These are phyloP conservation scores for Pseudogymnoascus sp. DNA, from an alignment of 2,329 filamentous ascomycete genomes.

Conservation along the genomic window DNA sequence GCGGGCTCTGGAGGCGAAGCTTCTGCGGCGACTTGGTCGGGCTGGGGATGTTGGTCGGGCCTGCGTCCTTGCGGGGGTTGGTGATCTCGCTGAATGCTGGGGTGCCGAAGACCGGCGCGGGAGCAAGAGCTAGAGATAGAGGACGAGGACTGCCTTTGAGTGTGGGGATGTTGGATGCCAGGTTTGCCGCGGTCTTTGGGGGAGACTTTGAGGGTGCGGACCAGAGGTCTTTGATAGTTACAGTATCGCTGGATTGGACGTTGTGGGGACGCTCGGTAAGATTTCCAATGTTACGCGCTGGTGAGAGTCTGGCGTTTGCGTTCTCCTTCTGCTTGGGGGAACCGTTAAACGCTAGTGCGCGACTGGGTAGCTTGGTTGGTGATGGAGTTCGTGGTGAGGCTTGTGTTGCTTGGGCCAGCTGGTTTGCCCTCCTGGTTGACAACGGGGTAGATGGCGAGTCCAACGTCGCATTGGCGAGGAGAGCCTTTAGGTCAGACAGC, in stretches of 20 bases:
- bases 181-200: conserved; percentile 20
- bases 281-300: conserved; percentile 21
- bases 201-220: conserved; percentile 19
- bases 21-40: conserved; percentile 29
- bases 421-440: conserved; percentile 11
- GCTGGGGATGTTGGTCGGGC: background rate
- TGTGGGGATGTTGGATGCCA: conserved; percentile 29
- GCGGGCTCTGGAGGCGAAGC: conserved; percentile 61
- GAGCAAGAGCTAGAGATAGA: background rate
- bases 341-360: conserved; percentile 11
- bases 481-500: conserved; percentile 70
- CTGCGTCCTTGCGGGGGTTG: background rate
- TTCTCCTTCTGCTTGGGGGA: conserved; percentile 27
- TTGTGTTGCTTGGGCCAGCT: conserved; percentile 21
- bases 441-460: conserved; percentile 34
- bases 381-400: conserved; percentile 27
- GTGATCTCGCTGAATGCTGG: background rate
- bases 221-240: conserved; percentile 25
- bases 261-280: conserved; percentile 26
- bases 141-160: conserved; percentile 19
- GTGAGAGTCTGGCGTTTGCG: conserved; percentile 13
- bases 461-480: conserved; percentile 56
- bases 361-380: conserved; percentile 19
- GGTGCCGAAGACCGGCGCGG: background rate
- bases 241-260: conserved; percentile 24